Percentiles rank a stretch among this genome's conserved stretches.
Evolutionary conservation across 2,329 filamentous ascomycete species (phyloP).

Genomic region (Metarhizium humberi): DNA sequence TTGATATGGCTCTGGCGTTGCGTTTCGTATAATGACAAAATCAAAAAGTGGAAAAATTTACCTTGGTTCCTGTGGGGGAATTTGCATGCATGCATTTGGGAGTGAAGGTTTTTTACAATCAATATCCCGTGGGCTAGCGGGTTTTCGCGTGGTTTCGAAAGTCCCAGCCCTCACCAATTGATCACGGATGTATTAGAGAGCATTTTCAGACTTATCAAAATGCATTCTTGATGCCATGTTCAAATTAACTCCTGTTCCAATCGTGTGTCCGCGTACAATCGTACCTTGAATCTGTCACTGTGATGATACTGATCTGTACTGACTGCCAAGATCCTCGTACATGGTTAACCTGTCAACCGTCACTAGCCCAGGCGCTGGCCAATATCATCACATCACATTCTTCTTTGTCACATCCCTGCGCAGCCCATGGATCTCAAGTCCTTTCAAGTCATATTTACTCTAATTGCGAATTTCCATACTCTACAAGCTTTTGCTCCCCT

Average conservation of each 20-base stretch:
- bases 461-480: background rate
- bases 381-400: too few species aligned
- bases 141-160: constrained; percentile 12
- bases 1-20: constrained; percentile 16
- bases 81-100: constrained; percentile 20
- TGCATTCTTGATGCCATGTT: constrained; percentile 17
- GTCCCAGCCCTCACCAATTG: constrained; percentile 3
- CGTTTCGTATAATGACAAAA: constrained; percentile 16
- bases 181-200: constrained; percentile 30
- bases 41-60: constrained; percentile 24
- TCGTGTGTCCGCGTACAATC: background rate
- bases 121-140: constrained; percentile 16
- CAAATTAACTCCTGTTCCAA: background rate
- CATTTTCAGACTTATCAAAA: constrained; percentile 23
- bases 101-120: constrained; percentile 20
- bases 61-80: constrained; percentile 21
- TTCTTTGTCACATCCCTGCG: constrained; percentile 5
- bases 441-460: background rate
- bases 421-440: background rate
- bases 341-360: too few species aligned
- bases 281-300: too few species aligned
- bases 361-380: too few species aligned
- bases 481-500: constrained; percentile 9
- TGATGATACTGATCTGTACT: too few species aligned
- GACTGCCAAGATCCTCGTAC: too few species aligned